phyloP scores from a whole-genome alignment of 164 flowering plant genomes.

The Liriodendron chinense region DNA sequence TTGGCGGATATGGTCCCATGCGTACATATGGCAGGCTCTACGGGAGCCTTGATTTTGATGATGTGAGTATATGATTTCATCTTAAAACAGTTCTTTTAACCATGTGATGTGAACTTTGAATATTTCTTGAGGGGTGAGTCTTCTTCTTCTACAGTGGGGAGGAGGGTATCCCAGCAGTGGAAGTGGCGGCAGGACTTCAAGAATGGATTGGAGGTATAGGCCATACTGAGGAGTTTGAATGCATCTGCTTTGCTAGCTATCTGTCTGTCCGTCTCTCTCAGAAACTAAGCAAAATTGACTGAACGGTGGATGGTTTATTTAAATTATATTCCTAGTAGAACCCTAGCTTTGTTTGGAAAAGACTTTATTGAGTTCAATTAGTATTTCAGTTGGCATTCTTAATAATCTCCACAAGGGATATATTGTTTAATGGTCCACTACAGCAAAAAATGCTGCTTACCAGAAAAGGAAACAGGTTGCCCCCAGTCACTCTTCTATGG shows the following conservation, averaged over 20 bases:
- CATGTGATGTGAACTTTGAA: background rate
- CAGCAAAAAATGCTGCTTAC: no score
- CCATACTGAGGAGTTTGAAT: conserved; percentile 48
- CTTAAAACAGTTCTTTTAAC: background rate
- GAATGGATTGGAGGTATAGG: conserved; percentile 80
- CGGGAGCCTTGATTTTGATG: conserved; percentile 80
- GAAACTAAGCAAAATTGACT: no score
- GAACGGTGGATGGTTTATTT: no score
- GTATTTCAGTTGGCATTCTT: no score
- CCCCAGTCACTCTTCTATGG: no score
- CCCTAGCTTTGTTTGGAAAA: no score
- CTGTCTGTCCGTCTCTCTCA: background rate
- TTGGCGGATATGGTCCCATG: conserved; percentile 81
- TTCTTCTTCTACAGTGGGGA: conserved; percentile 62
- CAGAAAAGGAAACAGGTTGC: no score
- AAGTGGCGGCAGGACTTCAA: conserved; percentile 50
- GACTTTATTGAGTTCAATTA: no score
- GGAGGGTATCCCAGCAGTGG: conserved; percentile 18
- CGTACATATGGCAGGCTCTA: conserved; percentile 81
- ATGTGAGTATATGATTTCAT: conserved; percentile 46
- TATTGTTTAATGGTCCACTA: no score
- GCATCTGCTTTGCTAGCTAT: background rate
- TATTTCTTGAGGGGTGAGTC: background rate
- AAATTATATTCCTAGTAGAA: no score
- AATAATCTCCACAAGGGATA: no score